phyloP scores from a whole-genome alignment of 2,329 filamentous ascomycete species.

The Elsinoe fawcettii region DNA sequence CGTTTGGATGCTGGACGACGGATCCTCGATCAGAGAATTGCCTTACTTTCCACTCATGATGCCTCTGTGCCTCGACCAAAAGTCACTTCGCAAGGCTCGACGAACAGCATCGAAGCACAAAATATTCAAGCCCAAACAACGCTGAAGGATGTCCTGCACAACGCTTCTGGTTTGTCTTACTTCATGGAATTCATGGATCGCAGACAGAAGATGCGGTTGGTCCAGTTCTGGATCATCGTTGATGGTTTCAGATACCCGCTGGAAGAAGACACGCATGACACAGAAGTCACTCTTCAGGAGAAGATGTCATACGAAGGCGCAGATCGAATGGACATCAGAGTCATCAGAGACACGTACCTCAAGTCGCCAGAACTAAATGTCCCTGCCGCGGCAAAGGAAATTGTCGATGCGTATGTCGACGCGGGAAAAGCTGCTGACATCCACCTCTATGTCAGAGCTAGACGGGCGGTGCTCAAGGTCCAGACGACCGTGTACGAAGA shows the following conservation, averaged over 20 bases:
- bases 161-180: constrained; percentile 84
- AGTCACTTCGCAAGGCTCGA: constrained; percentile 33
- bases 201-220: constrained; percentile 73
- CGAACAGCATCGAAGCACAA: constrained; percentile 26
- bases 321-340: constrained; percentile 77
- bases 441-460: constrained; percentile 73
- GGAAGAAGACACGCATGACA: constrained; percentile 72
- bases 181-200: constrained; percentile 99
- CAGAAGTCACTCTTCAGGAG: constrained; percentile 37
- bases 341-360: constrained; percentile 87
- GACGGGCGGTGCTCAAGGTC: constrained; percentile 69
- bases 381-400: constrained; percentile 57
- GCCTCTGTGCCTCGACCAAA: constrained; percentile 33
- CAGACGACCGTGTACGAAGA: constrained; percentile 78
- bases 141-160: constrained; percentile 77
- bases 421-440: constrained; percentile 69
- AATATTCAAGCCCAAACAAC: constrained; percentile 67
- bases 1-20: constrained; percentile 87
- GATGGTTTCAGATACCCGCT: constrained; percentile 92
- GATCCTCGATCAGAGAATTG: constrained; percentile 81
- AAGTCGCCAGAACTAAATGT: constrained; percentile 74
- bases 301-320: constrained; percentile 69
- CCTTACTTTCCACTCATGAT: constrained; percentile 65
- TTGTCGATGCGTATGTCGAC: constrained; percentile 69
- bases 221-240: constrained; percentile 98